phyloP scores from a whole-genome alignment of 2,329 filamentous ascomycete genomes.

The Fusarium nygamai region DNA sequence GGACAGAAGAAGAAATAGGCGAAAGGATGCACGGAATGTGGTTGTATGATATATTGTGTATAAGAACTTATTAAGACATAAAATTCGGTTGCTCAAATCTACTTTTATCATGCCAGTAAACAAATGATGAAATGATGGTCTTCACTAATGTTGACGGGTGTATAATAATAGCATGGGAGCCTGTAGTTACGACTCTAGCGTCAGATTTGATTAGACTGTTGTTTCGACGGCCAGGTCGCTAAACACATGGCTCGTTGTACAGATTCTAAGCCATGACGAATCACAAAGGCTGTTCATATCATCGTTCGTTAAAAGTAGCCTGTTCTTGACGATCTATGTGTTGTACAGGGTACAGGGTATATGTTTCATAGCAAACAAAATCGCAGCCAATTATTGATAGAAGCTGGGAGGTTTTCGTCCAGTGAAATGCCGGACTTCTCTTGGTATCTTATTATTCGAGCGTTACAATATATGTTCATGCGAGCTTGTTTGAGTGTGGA shows the following conservation, averaged over 20 bases:
- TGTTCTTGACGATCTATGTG: not conserved
- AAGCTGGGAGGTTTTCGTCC: not conserved
- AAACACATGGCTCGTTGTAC: not conserved
- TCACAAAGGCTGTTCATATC: not conserved
- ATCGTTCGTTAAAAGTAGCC: not conserved
- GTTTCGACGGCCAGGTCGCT: not conserved
- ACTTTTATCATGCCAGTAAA: not conserved
- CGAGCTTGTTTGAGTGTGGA: not conserved
- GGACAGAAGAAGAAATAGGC: slow-evolving; percentile 35
- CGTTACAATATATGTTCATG: not conserved
- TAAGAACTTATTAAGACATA: slow-evolving; percentile 36
- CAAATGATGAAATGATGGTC: not conserved
- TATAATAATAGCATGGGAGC: not conserved
- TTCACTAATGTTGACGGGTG: not conserved
- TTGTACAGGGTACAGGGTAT: not conserved
- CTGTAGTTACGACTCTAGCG: not conserved
- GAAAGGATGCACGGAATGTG: not conserved
- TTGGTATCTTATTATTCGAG: not conserved
- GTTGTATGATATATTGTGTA: slow-evolving; percentile 47
- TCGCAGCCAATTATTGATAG: not conserved
- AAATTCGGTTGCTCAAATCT: not conserved
- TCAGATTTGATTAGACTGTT: not conserved
- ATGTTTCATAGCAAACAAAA: not conserved
- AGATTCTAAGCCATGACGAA: not conserved
- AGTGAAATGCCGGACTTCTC: not conserved